Percentiles rank a stretch among this genome's conserved stretches.
These are phyloP conservation scores for Trichophaea hybrida DNA, from an alignment of 2,329 filamentous ascomycete species.

Conservation along the genomic window DNA sequence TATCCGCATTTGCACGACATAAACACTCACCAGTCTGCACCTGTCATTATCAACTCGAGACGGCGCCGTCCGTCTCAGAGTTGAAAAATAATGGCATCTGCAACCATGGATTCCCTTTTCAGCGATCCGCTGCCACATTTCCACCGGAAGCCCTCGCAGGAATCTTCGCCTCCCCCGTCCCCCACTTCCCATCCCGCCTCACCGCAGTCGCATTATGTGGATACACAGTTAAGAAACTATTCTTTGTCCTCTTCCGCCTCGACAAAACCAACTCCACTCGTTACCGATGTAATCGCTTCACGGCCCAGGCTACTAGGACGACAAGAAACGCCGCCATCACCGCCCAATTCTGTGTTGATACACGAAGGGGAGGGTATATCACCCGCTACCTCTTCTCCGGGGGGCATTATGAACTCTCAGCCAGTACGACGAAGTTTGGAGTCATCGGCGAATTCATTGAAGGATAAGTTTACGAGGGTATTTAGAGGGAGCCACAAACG, in stretches of 20 bases:
- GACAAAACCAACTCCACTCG: constrained; percentile 10
- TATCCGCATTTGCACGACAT: background rate
- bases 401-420: background rate
- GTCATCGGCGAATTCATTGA: constrained; percentile 16
- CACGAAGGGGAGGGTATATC: constrained; percentile 1
- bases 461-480: constrained; percentile 18
- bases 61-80: constrained; percentile 4
- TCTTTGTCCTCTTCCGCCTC: constrained; percentile 4
- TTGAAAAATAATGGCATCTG: constrained; percentile 3
- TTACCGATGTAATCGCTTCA: constrained; percentile 2
- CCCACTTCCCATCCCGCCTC: constrained; percentile 9
- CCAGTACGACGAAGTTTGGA: background rate
- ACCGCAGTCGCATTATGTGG: background rate
- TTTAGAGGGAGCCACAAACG: constrained; percentile 17
- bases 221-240: background rate
- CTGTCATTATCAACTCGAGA: constrained; percentile 5
- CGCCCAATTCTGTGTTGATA: constrained; percentile 19
- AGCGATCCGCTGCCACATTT: background rate
- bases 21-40: background rate
- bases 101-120: background rate
- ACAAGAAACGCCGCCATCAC: constrained; percentile 21
- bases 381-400: background rate
- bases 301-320: constrained; percentile 18
- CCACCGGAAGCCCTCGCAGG: constrained; percentile 14
- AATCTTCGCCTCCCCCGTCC: constrained; percentile 21